Evolutionary conservation across 1,284 basidiomycete genomes (phyloP), one percentile per base, ranked within the genome.

Genomic region (Cutaneotrichosporon curvatum): DNA sequence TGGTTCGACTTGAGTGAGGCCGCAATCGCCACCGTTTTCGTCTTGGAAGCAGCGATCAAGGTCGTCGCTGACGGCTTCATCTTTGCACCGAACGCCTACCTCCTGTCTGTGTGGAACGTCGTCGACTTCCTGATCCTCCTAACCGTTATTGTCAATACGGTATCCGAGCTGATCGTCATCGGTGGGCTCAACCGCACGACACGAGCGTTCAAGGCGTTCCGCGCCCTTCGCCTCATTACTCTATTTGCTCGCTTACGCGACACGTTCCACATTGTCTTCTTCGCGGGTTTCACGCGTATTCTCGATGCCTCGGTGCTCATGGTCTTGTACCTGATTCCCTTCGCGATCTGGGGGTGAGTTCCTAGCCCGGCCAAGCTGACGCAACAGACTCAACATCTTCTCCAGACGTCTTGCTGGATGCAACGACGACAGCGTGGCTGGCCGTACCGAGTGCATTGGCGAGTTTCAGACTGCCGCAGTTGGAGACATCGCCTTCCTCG

Each of bases 291-390:
- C 2, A 71, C 79, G 16, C 83, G 88, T 59, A 92, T 98, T 53
- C 58, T 95, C 45, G 90, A 96, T 59, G 94, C 94, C 0, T 87
- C 85, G 0, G 71, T 96, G 43, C 80, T 98, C n/a, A 89, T 92
- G 38, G 80, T 95, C 43, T 77, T 97, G 40, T 91, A 97, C 73
- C 84, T 97, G 78, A 87, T 98, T 56, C 94, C 94, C 0, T 97
- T 91, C 63, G 92, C 94, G 4, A 84, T 96, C 1, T 97, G 94
- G 92, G 94, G 91, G 66, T 68, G 43, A 63, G 68, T 60, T 21
- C 1, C 4, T 21, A 7, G 6, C 7, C 18, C 3, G 12, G 4
- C n/a, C 12, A 8, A 1, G 14, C 34, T 34, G 19, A n/a, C 25
- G 12, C 25, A 19, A 0, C 40, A 67, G 63, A 5, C 79, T 91